phyloP scores from a whole-genome alignment of 2,329 filamentous ascomycete species.

The Aspergillus quadrilineatus region DNA sequence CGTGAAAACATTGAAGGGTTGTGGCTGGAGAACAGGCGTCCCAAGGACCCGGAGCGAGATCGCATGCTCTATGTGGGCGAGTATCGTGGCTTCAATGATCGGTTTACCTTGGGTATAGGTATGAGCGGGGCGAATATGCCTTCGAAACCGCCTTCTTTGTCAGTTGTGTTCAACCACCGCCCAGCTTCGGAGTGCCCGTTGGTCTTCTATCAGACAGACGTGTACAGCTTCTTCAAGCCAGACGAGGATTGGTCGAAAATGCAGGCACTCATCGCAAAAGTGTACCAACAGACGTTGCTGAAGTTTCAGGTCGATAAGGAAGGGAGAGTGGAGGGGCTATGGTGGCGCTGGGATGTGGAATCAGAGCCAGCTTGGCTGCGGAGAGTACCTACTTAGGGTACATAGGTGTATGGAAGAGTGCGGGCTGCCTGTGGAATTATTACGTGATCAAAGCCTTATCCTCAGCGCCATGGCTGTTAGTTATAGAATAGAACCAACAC shows the following conservation, averaged over 20 bases:
- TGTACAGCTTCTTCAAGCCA: background rate
- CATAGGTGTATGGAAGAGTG: no score
- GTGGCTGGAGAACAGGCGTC: background rate
- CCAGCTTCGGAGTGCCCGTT: background rate
- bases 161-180: background rate
- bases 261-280: background rate
- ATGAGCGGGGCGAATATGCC: background rate
- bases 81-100: background rate
- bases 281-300: conserved; percentile 1
- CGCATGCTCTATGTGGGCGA: background rate
- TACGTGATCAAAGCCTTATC: no score
- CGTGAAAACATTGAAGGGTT: conserved; percentile 1
- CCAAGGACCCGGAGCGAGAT: background rate
- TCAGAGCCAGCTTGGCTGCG: background rate
- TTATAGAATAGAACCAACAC: no score
- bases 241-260: background rate
- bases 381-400: background rate
- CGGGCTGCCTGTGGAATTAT: no score
- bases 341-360: conserved; percentile 1
- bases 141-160: background rate
- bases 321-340: background rate
- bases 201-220: background rate
- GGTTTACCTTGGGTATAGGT: background rate
- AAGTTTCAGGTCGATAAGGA: background rate
- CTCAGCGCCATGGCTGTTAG: no score